A percentile compares a stretch with the other conserved stretches of the same genome.
phyloP scores from a whole-genome alignment of 768 basidiomycete species.

The Pleurotus pulmonarius region DNA sequence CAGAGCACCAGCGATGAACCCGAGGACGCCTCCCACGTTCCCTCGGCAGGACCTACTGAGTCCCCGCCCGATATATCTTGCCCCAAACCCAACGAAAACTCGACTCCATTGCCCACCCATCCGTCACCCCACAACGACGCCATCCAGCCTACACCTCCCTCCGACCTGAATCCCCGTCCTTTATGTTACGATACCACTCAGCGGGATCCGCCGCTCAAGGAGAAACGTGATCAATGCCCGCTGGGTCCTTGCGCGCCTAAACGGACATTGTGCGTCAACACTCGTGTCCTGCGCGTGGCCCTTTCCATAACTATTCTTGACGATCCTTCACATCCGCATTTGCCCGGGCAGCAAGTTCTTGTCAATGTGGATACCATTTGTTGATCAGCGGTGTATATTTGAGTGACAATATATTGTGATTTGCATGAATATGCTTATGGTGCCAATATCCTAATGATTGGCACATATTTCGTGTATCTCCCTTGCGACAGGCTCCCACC shows the following conservation, averaged over 20 bases:
- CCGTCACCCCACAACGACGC: neutral
- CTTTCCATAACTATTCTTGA: neutral
- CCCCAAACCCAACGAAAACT: neutral
- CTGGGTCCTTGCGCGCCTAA: neutral
- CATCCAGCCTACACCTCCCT: neutral
- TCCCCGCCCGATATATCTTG: neutral
- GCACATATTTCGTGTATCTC: too few relatives aligned
- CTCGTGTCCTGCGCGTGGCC: neutral
- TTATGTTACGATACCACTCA: neutral
- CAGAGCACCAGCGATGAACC: neutral
- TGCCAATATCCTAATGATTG: too few relatives aligned
- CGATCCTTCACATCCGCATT: neutral
- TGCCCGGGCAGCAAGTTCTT: neutral
- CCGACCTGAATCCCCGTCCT: neutral
- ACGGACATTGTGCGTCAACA: neutral
- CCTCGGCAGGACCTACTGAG: neutral
- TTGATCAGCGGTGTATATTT: too few relatives aligned
- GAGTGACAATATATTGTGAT: too few relatives aligned
- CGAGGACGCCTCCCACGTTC: neutral
- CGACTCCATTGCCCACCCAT: neutral
- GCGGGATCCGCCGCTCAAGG: neutral
- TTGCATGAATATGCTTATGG: too few relatives aligned
- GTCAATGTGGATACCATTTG: neutral
- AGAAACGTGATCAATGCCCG: neutral
- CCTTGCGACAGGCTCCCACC: too few relatives aligned